Evolutionary conservation across 345 rosid species (phyloP).

Genomic region (Erysimum cheiranthoides): DNA sequence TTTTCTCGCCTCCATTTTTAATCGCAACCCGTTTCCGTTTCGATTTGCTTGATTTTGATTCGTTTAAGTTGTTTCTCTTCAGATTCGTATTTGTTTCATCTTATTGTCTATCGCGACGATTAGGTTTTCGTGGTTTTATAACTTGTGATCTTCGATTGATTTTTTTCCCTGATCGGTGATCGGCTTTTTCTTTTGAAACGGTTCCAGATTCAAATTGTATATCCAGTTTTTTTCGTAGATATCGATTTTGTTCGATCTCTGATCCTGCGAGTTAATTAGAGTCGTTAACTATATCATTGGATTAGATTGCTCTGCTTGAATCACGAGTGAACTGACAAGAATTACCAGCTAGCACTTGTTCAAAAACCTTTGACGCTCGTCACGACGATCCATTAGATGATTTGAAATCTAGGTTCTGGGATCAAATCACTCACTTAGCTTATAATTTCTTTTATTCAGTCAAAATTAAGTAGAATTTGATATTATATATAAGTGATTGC

Average conservation of each 20-base stretch:
- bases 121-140: neutral
- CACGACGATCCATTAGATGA: no score
- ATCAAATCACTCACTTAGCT: neutral
- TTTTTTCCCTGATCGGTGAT: constrained; percentile 2
- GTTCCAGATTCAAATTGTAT: neutral
- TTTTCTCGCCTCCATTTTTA: neutral
- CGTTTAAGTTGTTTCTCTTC: neutral
- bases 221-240: neutral
- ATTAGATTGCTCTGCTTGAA: neutral
- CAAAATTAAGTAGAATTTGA: neutral
- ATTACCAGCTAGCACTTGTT: no score
- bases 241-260: neutral
- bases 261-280: neutral
- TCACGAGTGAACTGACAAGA: no score
- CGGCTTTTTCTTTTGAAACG: constrained; percentile 2
- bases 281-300: no score
- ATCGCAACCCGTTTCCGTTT: neutral
- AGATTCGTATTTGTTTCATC: neutral
- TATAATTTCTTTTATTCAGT: neutral
- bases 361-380: no score
- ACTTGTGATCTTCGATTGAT: constrained; percentile 16
- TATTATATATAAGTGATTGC: neutral
- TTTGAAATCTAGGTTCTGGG: neutral
- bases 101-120: neutral
- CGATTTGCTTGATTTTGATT: constrained; percentile 5